Evolutionary conservation across 371 early-diverging fungal genomes (phyloP).

Genomic region (Apophysomyces elegans): DNA sequence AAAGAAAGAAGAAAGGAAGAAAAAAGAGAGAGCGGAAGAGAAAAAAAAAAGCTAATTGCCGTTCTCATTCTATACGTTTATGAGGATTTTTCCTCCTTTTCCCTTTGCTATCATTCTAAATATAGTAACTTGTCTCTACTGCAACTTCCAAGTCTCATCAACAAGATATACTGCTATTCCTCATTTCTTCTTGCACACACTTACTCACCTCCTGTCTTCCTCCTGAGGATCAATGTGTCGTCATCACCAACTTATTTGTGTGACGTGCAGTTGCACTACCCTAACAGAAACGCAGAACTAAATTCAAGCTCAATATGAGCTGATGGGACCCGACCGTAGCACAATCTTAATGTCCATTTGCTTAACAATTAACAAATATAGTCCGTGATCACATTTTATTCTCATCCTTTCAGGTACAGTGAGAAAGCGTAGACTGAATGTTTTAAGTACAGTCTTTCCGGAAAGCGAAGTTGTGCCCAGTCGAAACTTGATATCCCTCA

Average conservation of each 20-base stretch:
- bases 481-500: too few relatives aligned
- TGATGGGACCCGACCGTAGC: conserved; percentile 1
- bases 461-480: neutral
- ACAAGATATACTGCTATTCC: neutral
- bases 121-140: conserved; percentile 10
- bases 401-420: conserved; percentile 1
- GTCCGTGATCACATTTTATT: neutral
- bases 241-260: neutral
- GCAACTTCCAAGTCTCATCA: neutral
- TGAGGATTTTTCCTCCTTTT: conserved; percentile 15
- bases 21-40: conserved; percentile 11
- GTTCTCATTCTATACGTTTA: conserved; percentile 11
- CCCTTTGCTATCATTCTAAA: conserved; percentile 18
- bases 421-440: neutral
- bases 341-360: conserved; percentile 2
- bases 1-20: conserved; percentile 12
- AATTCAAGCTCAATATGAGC: conserved; percentile 6
- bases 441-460: neutral
- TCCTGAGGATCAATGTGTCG: conserved; percentile 1
- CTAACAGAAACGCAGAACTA: neutral
- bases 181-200: neutral
- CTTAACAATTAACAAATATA: neutral
- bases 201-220: neutral
- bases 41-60: conserved; percentile 13
- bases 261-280: neutral